Conservation (phyloP, 805 yeast species). For the Lipomyces yamanashiensis region DNA sequence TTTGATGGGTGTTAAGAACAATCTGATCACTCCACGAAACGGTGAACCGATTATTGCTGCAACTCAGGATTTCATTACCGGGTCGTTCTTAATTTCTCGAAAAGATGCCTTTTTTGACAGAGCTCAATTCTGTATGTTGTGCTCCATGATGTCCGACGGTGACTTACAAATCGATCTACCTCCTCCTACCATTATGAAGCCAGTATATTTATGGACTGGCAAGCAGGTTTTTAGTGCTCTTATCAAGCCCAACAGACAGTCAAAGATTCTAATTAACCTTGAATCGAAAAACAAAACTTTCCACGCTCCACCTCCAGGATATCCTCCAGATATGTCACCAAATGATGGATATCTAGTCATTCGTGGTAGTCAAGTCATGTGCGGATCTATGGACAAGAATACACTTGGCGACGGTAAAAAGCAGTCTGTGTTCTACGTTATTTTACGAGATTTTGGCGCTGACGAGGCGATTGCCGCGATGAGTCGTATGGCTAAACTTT, state of each 20-base stretch:
- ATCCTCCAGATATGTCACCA: conserved; percentile 93
- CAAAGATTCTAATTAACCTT: conserved; percentile 83
- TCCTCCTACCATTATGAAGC: conserved; percentile 92
- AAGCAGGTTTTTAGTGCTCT: conserved; percentile 90
- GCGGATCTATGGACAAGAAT: conserved; percentile 97
- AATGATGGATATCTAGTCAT: conserved; percentile 94
- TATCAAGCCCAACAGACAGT: conserved; percentile 76
- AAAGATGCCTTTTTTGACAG: conserved; percentile 93
- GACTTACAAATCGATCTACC: conserved; percentile 86
- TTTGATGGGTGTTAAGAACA: conserved; percentile 96
- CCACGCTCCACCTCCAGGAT: conserved; percentile 70
- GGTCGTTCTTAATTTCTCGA: conserved; percentile 87
- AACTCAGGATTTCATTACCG: conserved; percentile 98
- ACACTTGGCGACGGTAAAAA: conserved; percentile 97
- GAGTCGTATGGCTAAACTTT: conserved; percentile 99
- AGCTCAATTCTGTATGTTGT: conserved; percentile 76
- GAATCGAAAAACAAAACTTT: conserved; percentile 95
- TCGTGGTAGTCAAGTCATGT: conserved; percentile 82
- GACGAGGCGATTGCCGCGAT: conserved; percentile 92
- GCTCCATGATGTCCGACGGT: conserved; percentile 97
- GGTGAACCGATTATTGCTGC: conserved; percentile 99
- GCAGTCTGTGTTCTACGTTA: conserved; percentile 93
- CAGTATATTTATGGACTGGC: conserved; percentile 93
- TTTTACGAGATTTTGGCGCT: conserved; percentile 95
- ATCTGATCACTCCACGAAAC: conserved; percentile 90